phyloP scores from a whole-genome alignment of 2,329 filamentous ascomycete genomes.

The Sporothrix protearum region DNA sequence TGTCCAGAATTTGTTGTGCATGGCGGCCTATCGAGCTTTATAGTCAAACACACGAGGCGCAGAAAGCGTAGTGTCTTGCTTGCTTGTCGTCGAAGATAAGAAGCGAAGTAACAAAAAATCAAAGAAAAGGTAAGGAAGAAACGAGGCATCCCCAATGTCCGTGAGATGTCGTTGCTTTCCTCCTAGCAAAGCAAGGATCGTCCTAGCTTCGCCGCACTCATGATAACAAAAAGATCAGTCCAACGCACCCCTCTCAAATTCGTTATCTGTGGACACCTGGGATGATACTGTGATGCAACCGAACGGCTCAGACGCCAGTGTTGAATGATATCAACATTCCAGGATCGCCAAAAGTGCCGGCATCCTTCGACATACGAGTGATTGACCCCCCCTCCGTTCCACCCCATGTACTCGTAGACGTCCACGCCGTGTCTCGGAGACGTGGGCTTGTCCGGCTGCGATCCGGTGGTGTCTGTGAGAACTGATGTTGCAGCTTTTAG shows the following conservation, averaged over 20 bases:
- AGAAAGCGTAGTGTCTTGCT: not conserved
- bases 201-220: not conserved
- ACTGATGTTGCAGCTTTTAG: no score
- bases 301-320: not conserved
- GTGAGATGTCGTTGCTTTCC: not conserved
- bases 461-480: not conserved
- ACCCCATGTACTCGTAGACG: not conserved
- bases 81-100: not conserved
- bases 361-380: not conserved
- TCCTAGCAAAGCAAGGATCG: not conserved
- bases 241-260: not conserved
- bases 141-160: not conserved
- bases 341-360: not conserved
- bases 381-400: not conserved
- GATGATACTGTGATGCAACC: not conserved
- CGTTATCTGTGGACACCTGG: slow-evolving; percentile 5
- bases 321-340: slow-evolving; percentile 1
- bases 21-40: slow-evolving; percentile 1
- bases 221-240: not conserved
- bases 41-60: not conserved
- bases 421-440: not conserved
- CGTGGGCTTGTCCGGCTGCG: not conserved
- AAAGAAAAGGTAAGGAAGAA: not conserved
- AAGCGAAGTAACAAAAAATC: not conserved
- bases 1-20: not conserved